phyloP scores from a whole-genome alignment of 2,329 filamentous ascomycete species.

The Penicillium sp. region DNA sequence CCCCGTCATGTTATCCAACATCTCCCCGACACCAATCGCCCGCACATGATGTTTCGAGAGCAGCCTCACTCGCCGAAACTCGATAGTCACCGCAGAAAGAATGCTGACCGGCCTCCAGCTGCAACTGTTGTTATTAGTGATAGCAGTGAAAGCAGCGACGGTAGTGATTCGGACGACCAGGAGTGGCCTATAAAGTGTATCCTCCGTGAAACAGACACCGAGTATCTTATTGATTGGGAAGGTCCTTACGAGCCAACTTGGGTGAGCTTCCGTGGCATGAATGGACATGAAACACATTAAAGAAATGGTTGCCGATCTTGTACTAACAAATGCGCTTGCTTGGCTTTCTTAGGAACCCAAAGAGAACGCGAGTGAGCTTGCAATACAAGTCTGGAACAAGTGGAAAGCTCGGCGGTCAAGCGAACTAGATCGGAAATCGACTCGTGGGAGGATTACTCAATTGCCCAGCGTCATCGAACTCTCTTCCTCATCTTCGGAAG shows the following conservation, averaged over 20 bases:
- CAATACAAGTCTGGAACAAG: slow-evolving; percentile 30
- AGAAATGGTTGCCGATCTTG: not conserved
- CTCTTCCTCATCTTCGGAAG: not conserved
- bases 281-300: not conserved
- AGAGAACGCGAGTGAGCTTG: slow-evolving; percentile 32
- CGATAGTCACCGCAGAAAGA: slow-evolving; percentile 12
- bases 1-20: slow-evolving; percentile 5
- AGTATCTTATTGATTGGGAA: slow-evolving; percentile 42
- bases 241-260: slow-evolving; percentile 37
- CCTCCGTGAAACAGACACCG: slow-evolving; percentile 32
- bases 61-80: not conserved
- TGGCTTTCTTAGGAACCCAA: slow-evolving; percentile 32
- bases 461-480: not conserved
- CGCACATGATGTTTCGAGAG: slow-evolving; percentile 5
- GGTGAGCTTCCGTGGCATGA: slow-evolving; percentile 27
- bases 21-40: not conserved
- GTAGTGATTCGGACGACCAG: slow-evolving; percentile 21
- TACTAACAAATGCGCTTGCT: not conserved
- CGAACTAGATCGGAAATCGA: not conserved
- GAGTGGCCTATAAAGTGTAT: slow-evolving; percentile 38
- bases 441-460: too few relatives aligned
- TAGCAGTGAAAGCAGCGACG: slow-evolving; percentile 9
- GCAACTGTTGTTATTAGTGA: not conserved
- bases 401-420: slow-evolving; percentile 17
- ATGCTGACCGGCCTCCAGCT: slow-evolving; percentile 17